Evolutionary conservation across 257 asterid species (phyloP), one percentile per base, ranked within the genome.

Genomic region (Nicotiana attenuata): DNA sequence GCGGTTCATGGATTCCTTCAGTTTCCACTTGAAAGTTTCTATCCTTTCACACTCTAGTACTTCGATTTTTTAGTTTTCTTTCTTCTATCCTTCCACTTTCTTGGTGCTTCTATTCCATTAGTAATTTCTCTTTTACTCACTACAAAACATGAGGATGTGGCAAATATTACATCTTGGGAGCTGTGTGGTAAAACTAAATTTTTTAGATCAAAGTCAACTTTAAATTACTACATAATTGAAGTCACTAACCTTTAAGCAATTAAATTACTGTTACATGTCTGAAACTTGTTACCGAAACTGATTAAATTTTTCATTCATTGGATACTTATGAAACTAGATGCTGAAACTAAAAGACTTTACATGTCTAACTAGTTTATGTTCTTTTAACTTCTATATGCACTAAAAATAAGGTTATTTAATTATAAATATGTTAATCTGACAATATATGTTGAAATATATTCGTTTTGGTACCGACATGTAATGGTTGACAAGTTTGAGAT

Each of bases 21-120:
- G 26, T 47, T 73, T 73, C 61, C 38, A 73, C 61, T 45, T 73
- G 35, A 47, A 22, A 0, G 6, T 71, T 41, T 71, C 47, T 45
- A 20, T 45, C 59, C 20, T 45, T 71, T 22, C 7, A 22, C 59
- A 71, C 20, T 71, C 47, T 24, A 28, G 56, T 71, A 22, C 35
- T 41, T 69, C 11, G 59, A 20, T 45, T 41, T n/a, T 20, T 20
- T 68, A 35, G 55, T 68, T 24, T 38, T 38, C 56, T 50, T 68
- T 38, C 19, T 68, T 68, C 77, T 68, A 10, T 35, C 31, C 26
- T 38, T 35, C 55, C 77, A 38, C 56, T 7, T 68, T 38, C 56
- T 68, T 68, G 77, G 77, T 35, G 56, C 56, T 68, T 68, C 41
- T 68, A 68, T 68, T 38, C 77, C 77, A 35, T 47, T 38, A n/a